Base-by-base conservation (phyloP, 768 basidiomycete species). In the Cystofilobasidium bisporidii region DNA sequence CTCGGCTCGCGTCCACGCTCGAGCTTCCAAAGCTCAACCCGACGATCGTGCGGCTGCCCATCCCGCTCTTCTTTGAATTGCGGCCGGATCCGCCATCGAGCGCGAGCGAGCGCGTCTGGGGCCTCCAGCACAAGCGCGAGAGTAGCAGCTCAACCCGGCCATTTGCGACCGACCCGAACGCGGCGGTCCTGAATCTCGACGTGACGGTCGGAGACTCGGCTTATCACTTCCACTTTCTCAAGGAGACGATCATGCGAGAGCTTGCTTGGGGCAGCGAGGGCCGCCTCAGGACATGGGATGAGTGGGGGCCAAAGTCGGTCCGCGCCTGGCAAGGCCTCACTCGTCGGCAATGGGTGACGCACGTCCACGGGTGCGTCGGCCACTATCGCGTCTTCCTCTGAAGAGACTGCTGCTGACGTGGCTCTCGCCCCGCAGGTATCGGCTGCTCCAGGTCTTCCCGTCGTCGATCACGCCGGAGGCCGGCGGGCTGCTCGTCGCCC, bases 71-170 rank as follows among this genome's bases (percentile, higher is more conserved):
- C 30, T 32, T 56, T 20, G 53, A 56, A 18, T 18, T 56, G 2
- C 53, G 53, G 9, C 53, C 53, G 26, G 53, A 56, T 30, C 53
- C 53, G 26, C 53, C 53, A 2, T 56, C 53, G 53, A 56, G 53
- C 30, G 53, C 53, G 14, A 56, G 53, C 53, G 53, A 56, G 28
- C 26, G 28, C 14, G 10, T 56, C 26, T 56, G 53, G 53, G 53
- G 53, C 10, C 17, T 22, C 10, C 14, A 15, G 8, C 43, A 24
- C 30, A 15, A 32, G 3, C 28, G 53, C 26, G 20, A 32, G 10
- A 3, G 28, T 8, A 8, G 20, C 43, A 17, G 43, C 8, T 15
- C 53, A 15, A 30, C 53, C 28, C 53, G 53, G 30, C 53, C 53
- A 11, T 56, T 56, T 30, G 53, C 53, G 4, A 56, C 53, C 28